Base-by-base conservation (phyloP, 805 yeast genomes). In the Kluyveromyces dobzhanskii region DNA sequence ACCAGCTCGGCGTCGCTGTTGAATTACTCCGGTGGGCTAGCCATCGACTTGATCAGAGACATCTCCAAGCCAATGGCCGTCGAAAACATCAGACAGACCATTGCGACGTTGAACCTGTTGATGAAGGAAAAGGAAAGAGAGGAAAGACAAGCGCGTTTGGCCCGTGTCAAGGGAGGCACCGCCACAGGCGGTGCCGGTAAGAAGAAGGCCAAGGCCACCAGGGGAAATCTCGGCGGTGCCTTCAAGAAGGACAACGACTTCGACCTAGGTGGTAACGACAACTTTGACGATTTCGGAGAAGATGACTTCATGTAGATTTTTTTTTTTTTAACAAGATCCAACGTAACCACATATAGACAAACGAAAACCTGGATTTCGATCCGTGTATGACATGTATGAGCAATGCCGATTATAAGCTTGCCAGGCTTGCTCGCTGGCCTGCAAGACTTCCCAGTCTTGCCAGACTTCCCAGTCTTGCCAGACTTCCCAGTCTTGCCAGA, bases 151-250 rank as follows among this genome's bases (percentile, higher is more conserved):
- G 86, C 84, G 18, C 78, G 96, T 61, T 66, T 84, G 53, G 75
- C 82, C 51, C 81, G 79, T 59, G 65, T 61, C 32, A 71, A 85
- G 40, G 90, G 92, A 45, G 92, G 90, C 47, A 83, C 94, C 19
- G 76, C 90, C 29, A 75, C 85, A 17, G 94, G 94, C 53, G 96
- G 96, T 59, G 92, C 94, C 28, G 94, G 95, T 64, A 87, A 88
- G 75, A 82, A 83, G 76, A 90, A 88, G 76, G 95, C 86, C 42
- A 82, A 83, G 64, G 81, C 85, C 41, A 73, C 77, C 41, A 75
- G 71, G 49, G 81, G 85, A 32, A 81, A 80, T 59, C 69, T 83
- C 38, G 73, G 73, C 40, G 74, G 74, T 51, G 72, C 70, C 8
- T 68, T 69, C 59, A 83, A 80, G 70, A 80, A 81, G 62, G 86